Conservation (phyloP, 1,139 yeast species). For the Kodamaea alishanica region DNA sequence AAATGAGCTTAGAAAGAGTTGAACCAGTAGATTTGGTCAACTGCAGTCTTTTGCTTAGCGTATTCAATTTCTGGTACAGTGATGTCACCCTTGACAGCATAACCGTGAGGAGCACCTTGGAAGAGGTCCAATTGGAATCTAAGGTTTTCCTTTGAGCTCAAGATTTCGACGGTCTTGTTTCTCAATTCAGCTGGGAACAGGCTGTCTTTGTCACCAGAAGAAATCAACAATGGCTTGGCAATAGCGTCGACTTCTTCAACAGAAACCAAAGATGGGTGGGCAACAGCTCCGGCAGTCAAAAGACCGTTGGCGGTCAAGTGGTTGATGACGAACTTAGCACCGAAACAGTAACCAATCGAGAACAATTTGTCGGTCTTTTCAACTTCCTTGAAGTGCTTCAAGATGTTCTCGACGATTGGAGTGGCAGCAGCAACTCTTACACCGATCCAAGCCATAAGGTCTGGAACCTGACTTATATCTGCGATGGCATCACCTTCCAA, state of each 20-base stretch:
- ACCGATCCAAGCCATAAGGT: conserved; percentile 48
- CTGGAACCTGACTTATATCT: conserved; percentile 10
- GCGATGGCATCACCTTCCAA: conserved; percentile 17
- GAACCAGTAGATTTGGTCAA: conserved; percentile 50
- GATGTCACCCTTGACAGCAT: conserved; percentile 52
- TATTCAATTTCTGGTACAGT: conserved; percentile 50
- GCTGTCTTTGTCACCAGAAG: conserved; percentile 19
- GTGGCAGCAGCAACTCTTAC: conserved; percentile 51
- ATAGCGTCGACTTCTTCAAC: conserved; percentile 17
- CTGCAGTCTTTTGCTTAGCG: conserved; percentile 66
- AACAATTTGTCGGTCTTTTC: conserved; percentile 12
- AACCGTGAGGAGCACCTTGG: conserved; percentile 20
- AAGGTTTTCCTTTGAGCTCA: conserved; percentile 23
- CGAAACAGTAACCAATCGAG: conserved; percentile 21
- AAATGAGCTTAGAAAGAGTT: background rate
- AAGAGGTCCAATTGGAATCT: conserved; percentile 17
- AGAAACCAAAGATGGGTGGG: conserved; percentile 21
- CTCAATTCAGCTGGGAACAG: conserved; percentile 17
- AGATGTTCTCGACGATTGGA: conserved; percentile 15
- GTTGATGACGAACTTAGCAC: conserved; percentile 18
- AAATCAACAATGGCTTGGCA: conserved; percentile 17
- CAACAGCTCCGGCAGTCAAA: conserved; percentile 18
- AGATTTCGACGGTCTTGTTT: conserved; percentile 14
- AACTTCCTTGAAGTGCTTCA: conserved; percentile 6
- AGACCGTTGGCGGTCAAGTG: conserved; percentile 13